phyloP scores from a whole-genome alignment of 345 rosid species.

The Turnera subulata region DNA sequence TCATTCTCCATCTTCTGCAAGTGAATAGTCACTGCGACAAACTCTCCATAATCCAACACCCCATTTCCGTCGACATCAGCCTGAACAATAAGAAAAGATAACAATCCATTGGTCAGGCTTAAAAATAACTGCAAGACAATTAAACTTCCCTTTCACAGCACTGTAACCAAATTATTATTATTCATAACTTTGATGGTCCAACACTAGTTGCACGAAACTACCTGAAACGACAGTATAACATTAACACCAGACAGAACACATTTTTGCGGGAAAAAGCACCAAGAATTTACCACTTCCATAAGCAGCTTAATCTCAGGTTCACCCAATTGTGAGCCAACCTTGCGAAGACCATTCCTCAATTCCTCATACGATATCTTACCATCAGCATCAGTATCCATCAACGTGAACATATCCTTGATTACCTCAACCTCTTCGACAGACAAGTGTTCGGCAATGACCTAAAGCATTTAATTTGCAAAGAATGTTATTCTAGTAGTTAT shows the following conservation, averaged over 20 bases:
- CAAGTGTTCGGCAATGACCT: conserved; percentile 96
- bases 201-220: no score
- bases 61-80: conserved; percentile 98
- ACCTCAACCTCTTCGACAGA: conserved; percentile 84
- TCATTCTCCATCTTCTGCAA: conserved; percentile 97
- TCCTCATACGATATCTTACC: conserved; percentile 81
- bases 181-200: no score
- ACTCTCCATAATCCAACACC: conserved; percentile 82
- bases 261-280: no score
- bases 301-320: conserved; percentile 95
- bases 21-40: conserved; percentile 97
- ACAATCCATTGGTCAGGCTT: conserved; percentile 1
- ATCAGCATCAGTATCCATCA: conserved; percentile 87
- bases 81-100: conserved; percentile 32
- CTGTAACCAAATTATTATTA: no score
- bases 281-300: conserved; percentile 84
- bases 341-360: conserved; percentile 82
- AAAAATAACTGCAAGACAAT: no score
- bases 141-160: no score
- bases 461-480: conserved; percentile 23
- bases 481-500: conserved; percentile 5
- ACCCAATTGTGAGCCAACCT: conserved; percentile 83
- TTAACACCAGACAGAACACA: no score
- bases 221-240: no score
- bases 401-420: conserved; percentile 78